Conservation (phyloP, 768 basidiomycete genomes). For the Boletus edulis region DNA sequence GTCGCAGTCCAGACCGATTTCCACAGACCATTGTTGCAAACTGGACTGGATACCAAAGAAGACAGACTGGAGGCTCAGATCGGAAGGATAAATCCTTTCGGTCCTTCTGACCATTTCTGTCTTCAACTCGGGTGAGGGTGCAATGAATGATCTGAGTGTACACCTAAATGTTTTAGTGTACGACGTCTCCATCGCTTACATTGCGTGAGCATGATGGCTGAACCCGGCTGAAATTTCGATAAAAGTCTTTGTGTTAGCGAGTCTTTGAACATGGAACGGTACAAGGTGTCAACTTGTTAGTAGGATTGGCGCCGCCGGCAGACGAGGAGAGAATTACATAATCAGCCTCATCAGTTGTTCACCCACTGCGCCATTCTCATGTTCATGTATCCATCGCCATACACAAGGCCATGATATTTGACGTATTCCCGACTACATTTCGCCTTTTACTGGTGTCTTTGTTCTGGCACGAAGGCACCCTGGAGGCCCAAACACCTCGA, state of each 20-base stretch:
- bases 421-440: constrained; percentile 39
- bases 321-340: constrained; percentile 15
- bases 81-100: too few species aligned
- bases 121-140: too few species aligned
- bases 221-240: too few species aligned
- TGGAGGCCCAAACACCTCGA: constrained; percentile 33
- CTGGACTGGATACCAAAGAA: not conserved
- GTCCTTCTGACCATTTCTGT: too few species aligned
- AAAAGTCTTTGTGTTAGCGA: too few species aligned
- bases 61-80: not conserved
- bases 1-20: constrained; percentile 7
- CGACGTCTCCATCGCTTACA: too few species aligned
- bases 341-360: not conserved
- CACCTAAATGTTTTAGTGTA: too few species aligned
- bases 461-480: constrained; percentile 32
- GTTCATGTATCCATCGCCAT: not conserved
- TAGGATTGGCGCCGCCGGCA: too few species aligned
- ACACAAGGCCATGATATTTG: constrained; percentile 15
- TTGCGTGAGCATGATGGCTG: too few species aligned
- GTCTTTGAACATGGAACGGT: too few species aligned
- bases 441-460: constrained; percentile 41
- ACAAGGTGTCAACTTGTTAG: too few species aligned
- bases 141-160: too few species aligned
- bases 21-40: constrained; percentile 5
- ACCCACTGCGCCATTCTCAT: not conserved